Conservation (phyloP, 192 early-diverging fungal genomes). For the Rhizophagus clarus region DNA sequence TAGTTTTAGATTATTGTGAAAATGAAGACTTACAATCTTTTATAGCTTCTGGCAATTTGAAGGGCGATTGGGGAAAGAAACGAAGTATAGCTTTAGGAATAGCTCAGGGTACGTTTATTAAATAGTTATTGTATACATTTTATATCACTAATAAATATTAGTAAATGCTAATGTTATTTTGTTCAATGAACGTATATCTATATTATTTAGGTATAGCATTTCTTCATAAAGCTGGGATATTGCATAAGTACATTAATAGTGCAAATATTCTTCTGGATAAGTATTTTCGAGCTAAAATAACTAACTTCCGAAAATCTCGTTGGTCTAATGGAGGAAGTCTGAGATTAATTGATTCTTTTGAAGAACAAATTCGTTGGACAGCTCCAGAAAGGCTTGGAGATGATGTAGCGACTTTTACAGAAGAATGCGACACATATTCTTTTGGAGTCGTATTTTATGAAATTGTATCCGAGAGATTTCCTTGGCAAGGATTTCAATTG, state of each 20-base stretch:
- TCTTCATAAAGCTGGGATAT: constrained; percentile 31
- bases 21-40: constrained; percentile 24
- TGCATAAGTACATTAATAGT: constrained; percentile 34
- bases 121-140: background rate
- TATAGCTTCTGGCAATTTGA: constrained; percentile 15
- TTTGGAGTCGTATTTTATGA: constrained; percentile 34
- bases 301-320: constrained; percentile 31
- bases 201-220: constrained; percentile 18
- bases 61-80: constrained; percentile 32
- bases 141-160: background rate
- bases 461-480: constrained; percentile 23
- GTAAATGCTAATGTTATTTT: background rate
- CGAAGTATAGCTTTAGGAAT: constrained; percentile 25
- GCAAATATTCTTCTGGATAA: constrained; percentile 23
- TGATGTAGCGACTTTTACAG: constrained; percentile 23
- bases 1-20: constrained; percentile 27
- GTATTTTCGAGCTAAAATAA: constrained; percentile 30
- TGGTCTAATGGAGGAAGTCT: constrained; percentile 1
- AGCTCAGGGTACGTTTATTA: background rate
- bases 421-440: constrained; percentile 30
- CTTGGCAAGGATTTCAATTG: constrained; percentile 21
- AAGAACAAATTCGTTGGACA: constrained; percentile 36
- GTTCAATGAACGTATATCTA: no score
- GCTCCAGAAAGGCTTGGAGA: constrained; percentile 31
- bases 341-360: constrained; percentile 14